phyloP scores from a whole-genome alignment of 331 rosid species.

The Erythrophleum ivorense region DNA sequence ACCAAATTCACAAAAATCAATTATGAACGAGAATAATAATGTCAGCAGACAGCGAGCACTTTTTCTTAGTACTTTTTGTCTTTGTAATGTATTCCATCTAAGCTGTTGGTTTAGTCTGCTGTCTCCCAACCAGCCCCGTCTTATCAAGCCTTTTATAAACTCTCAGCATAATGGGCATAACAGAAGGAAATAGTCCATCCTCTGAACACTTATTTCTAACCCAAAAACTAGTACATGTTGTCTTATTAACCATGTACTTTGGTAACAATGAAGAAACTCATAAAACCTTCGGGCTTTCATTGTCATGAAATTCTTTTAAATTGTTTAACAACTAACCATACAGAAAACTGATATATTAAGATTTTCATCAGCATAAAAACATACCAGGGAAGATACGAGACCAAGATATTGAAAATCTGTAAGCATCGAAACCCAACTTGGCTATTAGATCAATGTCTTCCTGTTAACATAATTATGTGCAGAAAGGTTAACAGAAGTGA shows the following conservation, averaged over 20 bases:
- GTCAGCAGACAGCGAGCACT: not conserved
- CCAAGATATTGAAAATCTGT: slow-evolving; percentile 95
- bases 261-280: slow-evolving; percentile 9
- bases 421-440: slow-evolving; percentile 84
- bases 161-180: not conserved
- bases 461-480: slow-evolving; percentile 50
- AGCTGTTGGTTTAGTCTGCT: not conserved
- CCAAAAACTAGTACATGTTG: not conserved
- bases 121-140: not conserved
- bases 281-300: slow-evolving; percentile 9
- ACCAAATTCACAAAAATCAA: not conserved
- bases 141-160: not conserved
- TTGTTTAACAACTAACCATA: slow-evolving; percentile 19
- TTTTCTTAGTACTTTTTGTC: not conserved
- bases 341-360: slow-evolving; percentile 14
- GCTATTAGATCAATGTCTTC: slow-evolving; percentile 90
- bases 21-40: slow-evolving; percentile 1
- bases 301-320: slow-evolving; percentile 26
- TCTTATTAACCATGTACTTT: not conserved
- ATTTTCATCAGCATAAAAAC: slow-evolving; percentile 26
- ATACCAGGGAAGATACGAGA: slow-evolving; percentile 93
- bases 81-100: not conserved
- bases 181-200: not conserved
- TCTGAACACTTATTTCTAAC: not conserved
- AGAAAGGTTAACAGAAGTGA: slow-evolving; percentile 24